These are phyloP conservation scores for Bacterosira constricta DNA, from an alignment of 108 stramenopile species.

Conservation along the genomic window DNA sequence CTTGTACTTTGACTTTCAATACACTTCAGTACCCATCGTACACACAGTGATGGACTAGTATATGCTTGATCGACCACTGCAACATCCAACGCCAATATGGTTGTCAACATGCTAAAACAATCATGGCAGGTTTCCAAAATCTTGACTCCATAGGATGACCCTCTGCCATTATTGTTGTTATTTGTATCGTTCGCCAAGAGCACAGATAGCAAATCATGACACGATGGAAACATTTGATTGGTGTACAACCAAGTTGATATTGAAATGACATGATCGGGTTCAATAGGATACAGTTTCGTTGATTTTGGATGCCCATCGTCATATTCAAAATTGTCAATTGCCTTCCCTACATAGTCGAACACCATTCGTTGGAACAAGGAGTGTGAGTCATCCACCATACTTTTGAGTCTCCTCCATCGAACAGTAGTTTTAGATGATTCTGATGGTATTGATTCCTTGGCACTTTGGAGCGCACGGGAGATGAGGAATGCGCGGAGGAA, in stretches of 20 bases:
- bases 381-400: constrained; percentile 34
- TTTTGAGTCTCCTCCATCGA: constrained; percentile 41
- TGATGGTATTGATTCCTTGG: constrained; percentile 16
- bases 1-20: not conserved
- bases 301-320: not conserved
- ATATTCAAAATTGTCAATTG: not conserved
- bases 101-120: constrained; percentile 18
- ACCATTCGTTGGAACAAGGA: constrained; percentile 31
- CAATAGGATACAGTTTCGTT: not conserved
- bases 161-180: not conserved
- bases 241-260: constrained; percentile 22
- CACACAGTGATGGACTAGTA: not conserved
- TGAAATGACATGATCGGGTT: constrained; percentile 5
- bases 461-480: constrained; percentile 14
- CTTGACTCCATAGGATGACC: not conserved
- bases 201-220: constrained; percentile 1
- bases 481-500: constrained; percentile 26
- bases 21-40: not conserved
- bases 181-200: constrained; percentile 8
- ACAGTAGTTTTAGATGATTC: not conserved
- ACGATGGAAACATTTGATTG: constrained; percentile 11
- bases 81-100: constrained; percentile 12
- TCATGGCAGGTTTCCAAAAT: constrained; percentile 11
- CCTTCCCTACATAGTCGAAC: constrained; percentile 9
- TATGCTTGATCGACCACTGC: not conserved